Base-by-base conservation (phyloP, 345 rosid genomes). In the Anastatica hierochuntica region DNA sequence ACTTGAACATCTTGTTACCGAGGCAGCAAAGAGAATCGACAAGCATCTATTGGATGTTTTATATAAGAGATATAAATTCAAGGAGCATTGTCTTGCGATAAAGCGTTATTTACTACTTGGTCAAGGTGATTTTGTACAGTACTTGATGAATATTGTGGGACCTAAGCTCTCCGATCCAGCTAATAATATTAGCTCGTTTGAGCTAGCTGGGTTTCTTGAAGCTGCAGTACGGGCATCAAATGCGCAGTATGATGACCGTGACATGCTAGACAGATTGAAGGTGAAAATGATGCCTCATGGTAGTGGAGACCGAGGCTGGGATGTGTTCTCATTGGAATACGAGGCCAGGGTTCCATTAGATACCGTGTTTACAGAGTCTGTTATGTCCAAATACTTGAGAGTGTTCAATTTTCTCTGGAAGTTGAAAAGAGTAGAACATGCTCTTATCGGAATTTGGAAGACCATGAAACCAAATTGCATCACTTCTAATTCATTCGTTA, bases 51-150 rank as follows among this genome's bases (percentile, higher is more conserved):
- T 90, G 67, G 85, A 90, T 70, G 98, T 90, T 53, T 75, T 90
- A 55, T 76, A 82, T 72, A 77, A 71, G 14, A 75, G 84, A 69
- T 90, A 82, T 56, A 82, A 79, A 49, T 90, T 90, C 64, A 90
- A 72, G 71, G 98, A 82, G 64, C 98, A 90, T 58, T 90, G 98
- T 56, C 96, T 90, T 35, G 98, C 96, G 34, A 90, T 90, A 44
- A 90, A 87, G 79, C 82, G 85, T 17, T 90, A 90, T 79, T 67
- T 90, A 59, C 81, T 92, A 18, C 89, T 90, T 17, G 98, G 98
- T 51, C 98, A 90, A 72, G 98, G 98, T 49, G 98, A 90, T 69
- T 90, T 90, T 76, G 96, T 90, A 58, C 98, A 90, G 70, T 92
- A 77, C 68, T 70, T 85, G 67, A 85, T 85, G 97, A 94, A 92